Percentiles rank a stretch among this genome's conserved stretches.
Conservation (phyloP, 805 yeast genomes). For the Saturnispora halmiae region DNA sequence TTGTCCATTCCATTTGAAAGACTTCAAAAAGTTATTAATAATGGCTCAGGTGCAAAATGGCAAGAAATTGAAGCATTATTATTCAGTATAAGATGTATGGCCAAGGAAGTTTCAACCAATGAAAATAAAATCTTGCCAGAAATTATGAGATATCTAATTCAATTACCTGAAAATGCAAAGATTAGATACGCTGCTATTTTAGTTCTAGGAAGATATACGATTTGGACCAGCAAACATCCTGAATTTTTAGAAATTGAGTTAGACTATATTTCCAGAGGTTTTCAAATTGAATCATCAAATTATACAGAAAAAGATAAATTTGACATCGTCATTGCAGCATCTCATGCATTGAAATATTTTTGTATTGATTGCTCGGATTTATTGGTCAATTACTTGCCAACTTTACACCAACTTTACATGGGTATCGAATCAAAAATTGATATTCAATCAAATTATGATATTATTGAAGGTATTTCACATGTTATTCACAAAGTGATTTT, state of each 20-base stretch:
- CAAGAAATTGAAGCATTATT: constrained; percentile 85
- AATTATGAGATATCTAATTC: constrained; percentile 58
- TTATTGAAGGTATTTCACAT: constrained; percentile 84
- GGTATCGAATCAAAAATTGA: constrained; percentile 48
- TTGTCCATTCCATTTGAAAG: constrained; percentile 59
- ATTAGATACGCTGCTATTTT: constrained; percentile 88
- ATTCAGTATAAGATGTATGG: constrained; percentile 89
- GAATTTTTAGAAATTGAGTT: constrained; percentile 74
- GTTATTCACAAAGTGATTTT: constrained; percentile 44
- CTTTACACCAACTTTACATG: constrained; percentile 65
- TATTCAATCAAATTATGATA: constrained; percentile 60
- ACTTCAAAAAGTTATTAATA: constrained; percentile 34
- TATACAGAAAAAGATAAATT: constrained; percentile 14
- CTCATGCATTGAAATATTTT: constrained; percentile 88
- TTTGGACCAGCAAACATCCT: constrained; percentile 88
- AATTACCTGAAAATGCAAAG: constrained; percentile 75
- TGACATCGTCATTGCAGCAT: constrained; percentile 72
- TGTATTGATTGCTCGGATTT: constrained; percentile 80
- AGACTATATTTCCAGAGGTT: constrained; percentile 74
- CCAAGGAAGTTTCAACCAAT: constrained; percentile 66
- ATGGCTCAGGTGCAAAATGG: constrained; percentile 43
- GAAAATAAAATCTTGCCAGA: constrained; percentile 65
- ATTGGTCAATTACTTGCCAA: constrained; percentile 60
- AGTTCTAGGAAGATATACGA: constrained; percentile 91
- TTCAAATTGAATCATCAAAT: constrained; percentile 26